Evolutionary conservation across 495 filamentous ascomycete species (phyloP).

Genomic region (Penicillium bovifimosum): DNA sequence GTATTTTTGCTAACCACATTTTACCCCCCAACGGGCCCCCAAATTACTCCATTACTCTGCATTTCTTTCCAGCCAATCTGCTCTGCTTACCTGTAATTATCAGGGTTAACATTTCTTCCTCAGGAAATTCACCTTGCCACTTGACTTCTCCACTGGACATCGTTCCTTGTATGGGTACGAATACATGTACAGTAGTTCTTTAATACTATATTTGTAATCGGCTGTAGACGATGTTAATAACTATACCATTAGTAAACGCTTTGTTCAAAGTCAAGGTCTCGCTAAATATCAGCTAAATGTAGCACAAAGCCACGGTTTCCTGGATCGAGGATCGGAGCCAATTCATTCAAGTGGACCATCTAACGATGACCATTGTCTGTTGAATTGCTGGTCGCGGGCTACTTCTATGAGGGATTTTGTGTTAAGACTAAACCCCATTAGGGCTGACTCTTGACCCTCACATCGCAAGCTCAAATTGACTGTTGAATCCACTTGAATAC

Average conservation of each 20-base stretch:
- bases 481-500: not conserved
- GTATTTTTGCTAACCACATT: not conserved
- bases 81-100: not conserved
- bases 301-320: slow-evolving; percentile 8
- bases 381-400: slow-evolving; percentile 9
- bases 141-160: not conserved
- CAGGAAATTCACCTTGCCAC: not conserved
- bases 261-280: not conserved
- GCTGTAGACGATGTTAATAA: no score
- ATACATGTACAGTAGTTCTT: not conserved
- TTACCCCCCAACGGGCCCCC: not conserved
- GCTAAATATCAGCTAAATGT: not conserved
- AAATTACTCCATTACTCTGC: not conserved
- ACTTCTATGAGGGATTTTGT: slow-evolving; percentile 32
- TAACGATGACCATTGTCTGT: slow-evolving; percentile 18
- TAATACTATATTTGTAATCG: not conserved
- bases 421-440: slow-evolving; percentile 20
- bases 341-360: slow-evolving; percentile 6
- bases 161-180: not conserved
- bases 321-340: not conserved
- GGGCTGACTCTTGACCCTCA: slow-evolving; percentile 1
- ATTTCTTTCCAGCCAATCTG: not conserved
- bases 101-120: slow-evolving; percentile 7
- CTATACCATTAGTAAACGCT: not conserved
- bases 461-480: not conserved